A percentile compares a stretch with the other conserved stretches of the same genome.
phyloP scores from a whole-genome alignment of 2,329 filamentous ascomycete species.

The Colletotrichum shisoi region DNA sequence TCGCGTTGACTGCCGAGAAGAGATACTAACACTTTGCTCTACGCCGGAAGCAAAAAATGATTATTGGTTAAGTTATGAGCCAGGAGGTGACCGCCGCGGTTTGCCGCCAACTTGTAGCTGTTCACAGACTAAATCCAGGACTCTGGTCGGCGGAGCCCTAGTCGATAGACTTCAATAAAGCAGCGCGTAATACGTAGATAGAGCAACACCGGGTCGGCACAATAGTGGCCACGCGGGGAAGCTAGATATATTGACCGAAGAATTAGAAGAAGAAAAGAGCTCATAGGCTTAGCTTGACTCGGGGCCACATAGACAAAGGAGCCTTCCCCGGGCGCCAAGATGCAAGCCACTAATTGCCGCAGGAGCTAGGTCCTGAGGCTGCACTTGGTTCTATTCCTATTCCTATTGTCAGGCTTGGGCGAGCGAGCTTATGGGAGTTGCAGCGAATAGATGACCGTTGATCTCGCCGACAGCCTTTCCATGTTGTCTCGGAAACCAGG shows the following conservation, averaged over 20 bases:
- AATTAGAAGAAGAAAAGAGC: neutral
- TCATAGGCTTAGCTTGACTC: neutral
- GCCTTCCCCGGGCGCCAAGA: conserved; percentile 2
- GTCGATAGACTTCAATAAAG: conserved; percentile 24
- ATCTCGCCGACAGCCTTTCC: conserved; percentile 22
- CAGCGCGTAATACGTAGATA: neutral
- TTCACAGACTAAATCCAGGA: neutral
- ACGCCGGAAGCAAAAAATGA: neutral
- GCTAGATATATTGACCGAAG: conserved; percentile 1
- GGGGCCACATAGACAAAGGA: neutral
- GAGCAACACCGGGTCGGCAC: neutral
- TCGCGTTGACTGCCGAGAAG: neutral
- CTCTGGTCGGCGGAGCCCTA: conserved; percentile 6
- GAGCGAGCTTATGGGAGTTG: neutral
- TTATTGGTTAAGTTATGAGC: neutral
- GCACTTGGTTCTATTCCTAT: conserved; percentile 15
- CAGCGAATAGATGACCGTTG: neutral
- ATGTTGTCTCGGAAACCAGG: conserved; percentile 28
- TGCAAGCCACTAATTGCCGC: conserved; percentile 6
- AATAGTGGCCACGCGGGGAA: neutral
- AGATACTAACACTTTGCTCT: no score
- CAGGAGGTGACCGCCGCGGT: conserved; percentile 15
- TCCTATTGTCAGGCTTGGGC: neutral
- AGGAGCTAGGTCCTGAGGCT: conserved; percentile 6
- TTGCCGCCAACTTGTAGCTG: neutral